Base-by-base conservation (phyloP, 306 rosid species). In the Quercus ilex region DNA sequence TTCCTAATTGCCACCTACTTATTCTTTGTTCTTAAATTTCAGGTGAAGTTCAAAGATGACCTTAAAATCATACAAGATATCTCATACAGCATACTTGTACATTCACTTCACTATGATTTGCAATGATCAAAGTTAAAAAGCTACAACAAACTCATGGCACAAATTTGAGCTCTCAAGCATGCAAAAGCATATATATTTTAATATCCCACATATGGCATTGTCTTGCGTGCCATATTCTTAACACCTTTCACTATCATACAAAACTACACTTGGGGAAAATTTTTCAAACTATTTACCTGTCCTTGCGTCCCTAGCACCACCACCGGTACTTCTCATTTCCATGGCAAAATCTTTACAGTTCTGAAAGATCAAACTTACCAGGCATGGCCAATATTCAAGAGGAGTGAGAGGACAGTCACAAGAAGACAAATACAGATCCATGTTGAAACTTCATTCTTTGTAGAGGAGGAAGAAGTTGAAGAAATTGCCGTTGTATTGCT, bases 401-500 rank as follows among this genome's bases (percentile, higher is more conserved):
- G 56, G 74, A 56, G 60, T 71, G 77, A 67, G 55, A 85, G 28
- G 77, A 71, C 69, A 19, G 78, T 56, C 67, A 81, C 84, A 10
- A 87, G 74, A 84, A 88, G 71, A 77, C 79, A 82, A 72, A 78
- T 72, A 43, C 67, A 81, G 78, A 82, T 57, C 78, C 85, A 80
- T 4, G 87, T 43, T n/a, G 81, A 79, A 52, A 73, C 77, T 69
- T 52, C 85, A 20, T 75, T 84, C 26, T 13, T 76, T 4, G 81
- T 17, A 58, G 71, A 76, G 33, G 89, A 82, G 52, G 82, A 80
- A n/a, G 98, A 85, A 56, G 88, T 86, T 28, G 98, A 86, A n/a
- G 96, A 65, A 71, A 88, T 88, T 57, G 98, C 93, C 5, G 97
- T 94, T 20, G 97, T 77, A 43, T 91, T 94, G 46, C 87, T 85